A percentile compares a stretch with the other conserved stretches of the same genome.
Evolutionary conservation across 2,329 filamentous ascomycete genomes (phyloP).

Genomic region (Talaromyces pinophilus): DNA sequence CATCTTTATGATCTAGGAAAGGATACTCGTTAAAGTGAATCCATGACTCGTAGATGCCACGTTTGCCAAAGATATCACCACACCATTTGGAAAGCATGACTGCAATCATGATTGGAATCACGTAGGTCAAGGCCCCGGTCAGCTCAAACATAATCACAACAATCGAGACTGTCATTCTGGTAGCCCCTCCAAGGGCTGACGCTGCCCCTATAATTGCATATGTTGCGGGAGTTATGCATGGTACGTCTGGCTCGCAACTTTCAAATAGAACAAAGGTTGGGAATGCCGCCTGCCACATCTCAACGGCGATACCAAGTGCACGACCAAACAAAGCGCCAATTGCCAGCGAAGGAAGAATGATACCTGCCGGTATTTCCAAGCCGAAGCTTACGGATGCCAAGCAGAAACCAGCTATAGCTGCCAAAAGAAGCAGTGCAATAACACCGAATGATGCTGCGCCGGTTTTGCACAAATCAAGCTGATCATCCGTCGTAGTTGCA

Average conservation of each 20-base stretch:
- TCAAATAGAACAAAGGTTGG: conserved; percentile 75
- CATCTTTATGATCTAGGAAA: conserved; percentile 88
- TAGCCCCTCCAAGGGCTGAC: conserved; percentile 89
- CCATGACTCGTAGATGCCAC: conserved; percentile 97
- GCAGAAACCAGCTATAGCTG: conserved; percentile 79
- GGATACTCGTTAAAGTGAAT: conserved; percentile 96
- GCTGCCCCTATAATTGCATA: conserved; percentile 97
- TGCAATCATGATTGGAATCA: conserved; percentile 97
- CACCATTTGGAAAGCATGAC: conserved; percentile 99
- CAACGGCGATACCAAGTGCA: conserved; percentile 83
- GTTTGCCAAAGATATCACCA: conserved; percentile 87
- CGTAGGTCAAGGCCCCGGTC: conserved; percentile 91
- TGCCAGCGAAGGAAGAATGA: conserved; percentile 93
- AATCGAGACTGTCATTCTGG: conserved; percentile 95
- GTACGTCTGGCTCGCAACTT: conserved; percentile 79
- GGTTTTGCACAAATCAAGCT: conserved; percentile 85
- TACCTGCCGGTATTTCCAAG: conserved; percentile 89
- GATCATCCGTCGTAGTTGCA: conserved; percentile 76
- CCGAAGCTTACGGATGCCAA: conserved; percentile 89
- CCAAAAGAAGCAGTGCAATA: conserved; percentile 78
- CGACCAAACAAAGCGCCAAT: conserved; percentile 90
- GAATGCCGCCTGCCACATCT: conserved; percentile 80
- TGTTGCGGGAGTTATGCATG: conserved; percentile 89
- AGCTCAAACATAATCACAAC: conserved; percentile 99
- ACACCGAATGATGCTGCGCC: conserved; percentile 79